Base-by-base conservation (phyloP, 352 stramenopile species). In the Phytophthora pinifolia region DNA sequence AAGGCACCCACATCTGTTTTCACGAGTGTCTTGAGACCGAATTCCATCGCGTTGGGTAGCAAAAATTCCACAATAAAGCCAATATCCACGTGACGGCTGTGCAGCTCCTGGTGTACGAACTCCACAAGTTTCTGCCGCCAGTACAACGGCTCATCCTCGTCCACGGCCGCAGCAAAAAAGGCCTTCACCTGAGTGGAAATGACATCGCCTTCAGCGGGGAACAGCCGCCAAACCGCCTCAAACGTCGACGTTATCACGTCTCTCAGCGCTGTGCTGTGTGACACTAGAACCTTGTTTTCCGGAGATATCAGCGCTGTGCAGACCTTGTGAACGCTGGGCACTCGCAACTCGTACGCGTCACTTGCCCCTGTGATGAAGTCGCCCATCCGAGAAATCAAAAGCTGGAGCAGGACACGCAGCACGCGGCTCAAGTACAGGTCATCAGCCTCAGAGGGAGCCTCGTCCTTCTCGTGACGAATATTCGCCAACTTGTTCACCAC, bases 361-460 rank as follows among this genome's bases (percentile, higher is more conserved):
- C 62, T 70, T 3, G 70, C 67, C 13, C 70, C 50, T 1, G 64
- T 67, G 17, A 92, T 45, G 20, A 93, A 46, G 31, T 69, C 75
- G 29, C 75, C 83, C 30, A 63, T 70, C 47, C 81, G 78, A 41
- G 72, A 88, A 17, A 79, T 76, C 27, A 88, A 68, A 32, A 90
- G 76, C 6, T 54, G 59, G 15, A 75, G 62, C 46, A 91, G 54
- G 30, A 90, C 69, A 36, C 65, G 62, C n/a, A 86, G 36, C 13
- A 92, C 64, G n/a, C 79, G 79, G 20, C 72, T 84, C 31, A 92
- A 59, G 38, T 90, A 93, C 36, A 84, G n/a, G 34, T 75, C 59
- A 5, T 87, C 68, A n/a, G 67, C 72, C 10, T 78, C 73, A 0
- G 47, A 76, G 10, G 25, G 62, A 36, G 29, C 7, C 2, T 38